Conservation (phyloP, 768 basidiomycete genomes). For the Kwoniella newhampshirensis region DNA sequence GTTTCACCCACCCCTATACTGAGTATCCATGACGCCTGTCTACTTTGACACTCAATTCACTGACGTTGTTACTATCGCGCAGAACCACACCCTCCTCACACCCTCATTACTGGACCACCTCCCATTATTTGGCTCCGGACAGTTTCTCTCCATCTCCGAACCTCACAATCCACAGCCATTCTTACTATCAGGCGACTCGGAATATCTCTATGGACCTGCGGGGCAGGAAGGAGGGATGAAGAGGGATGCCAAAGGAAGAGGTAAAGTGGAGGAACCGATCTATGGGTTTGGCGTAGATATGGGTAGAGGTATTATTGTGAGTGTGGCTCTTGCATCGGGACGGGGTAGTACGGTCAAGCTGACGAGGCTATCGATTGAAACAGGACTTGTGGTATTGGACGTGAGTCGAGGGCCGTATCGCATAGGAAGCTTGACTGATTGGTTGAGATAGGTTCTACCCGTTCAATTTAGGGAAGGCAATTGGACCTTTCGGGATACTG, state of each 20-base stretch:
- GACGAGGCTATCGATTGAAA: too few species aligned
- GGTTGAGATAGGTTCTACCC: constrained; percentile 33
- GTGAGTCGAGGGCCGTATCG: constrained; percentile 2
- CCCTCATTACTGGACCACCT: constrained; percentile 25
- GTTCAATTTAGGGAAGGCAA: constrained; percentile 45
- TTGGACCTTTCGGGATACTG: constrained; percentile 37
- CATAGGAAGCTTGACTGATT: not conserved
- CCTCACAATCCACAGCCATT: constrained; percentile 42
- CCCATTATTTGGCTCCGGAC: constrained; percentile 8
- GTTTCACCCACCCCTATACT: too few species aligned
- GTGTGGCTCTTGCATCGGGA: constrained; percentile 4
- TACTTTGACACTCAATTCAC: not conserved
- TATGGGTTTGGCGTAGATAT: constrained; percentile 46
- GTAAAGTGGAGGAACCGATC: constrained; percentile 27
- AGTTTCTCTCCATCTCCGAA: constrained; percentile 29
- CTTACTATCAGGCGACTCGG: constrained; percentile 23
- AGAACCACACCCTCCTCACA: constrained; percentile 17
- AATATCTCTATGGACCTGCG: constrained; percentile 36
- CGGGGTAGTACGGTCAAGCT: not conserved
- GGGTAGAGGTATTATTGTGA: constrained; percentile 37
- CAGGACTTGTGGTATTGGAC: constrained; percentile 52
- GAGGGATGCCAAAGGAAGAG: constrained; percentile 20
- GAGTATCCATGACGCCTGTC: too few species aligned
- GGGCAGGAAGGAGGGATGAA: constrained; percentile 7
- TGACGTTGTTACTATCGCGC: too few species aligned